A percentile compares a stretch with the other conserved stretches of the same genome.
Evolutionary conservation across 495 filamentous ascomycete genomes (phyloP).

Genomic region (Choiromyces venosus): DNA sequence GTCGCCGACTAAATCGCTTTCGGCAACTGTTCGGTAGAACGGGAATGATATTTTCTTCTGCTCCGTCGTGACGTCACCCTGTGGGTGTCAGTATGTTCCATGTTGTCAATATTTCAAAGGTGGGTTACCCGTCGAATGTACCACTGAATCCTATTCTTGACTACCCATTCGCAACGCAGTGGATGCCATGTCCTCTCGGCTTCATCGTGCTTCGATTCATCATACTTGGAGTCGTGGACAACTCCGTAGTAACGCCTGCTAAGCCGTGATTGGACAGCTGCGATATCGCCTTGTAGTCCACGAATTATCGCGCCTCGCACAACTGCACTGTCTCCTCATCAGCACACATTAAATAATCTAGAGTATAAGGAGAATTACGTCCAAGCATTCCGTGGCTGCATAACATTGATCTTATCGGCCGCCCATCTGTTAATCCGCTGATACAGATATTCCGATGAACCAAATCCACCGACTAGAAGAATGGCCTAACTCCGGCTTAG

Average conservation of each 20-base stretch:
- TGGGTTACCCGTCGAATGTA: slow-evolving; percentile 42
- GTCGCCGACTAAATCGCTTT: slow-evolving; percentile 30
- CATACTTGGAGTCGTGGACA: slow-evolving; percentile 40
- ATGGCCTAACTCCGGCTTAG: slow-evolving; percentile 31
- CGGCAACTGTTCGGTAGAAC: slow-evolving; percentile 43
- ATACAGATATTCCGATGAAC: slow-evolving; percentile 45
- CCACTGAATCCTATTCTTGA: slow-evolving; percentile 44
- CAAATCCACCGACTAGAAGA: slow-evolving; percentile 49
- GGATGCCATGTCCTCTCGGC: slow-evolving; percentile 38
- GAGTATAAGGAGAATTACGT: slow-evolving; percentile 20
- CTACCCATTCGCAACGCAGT: slow-evolving; percentile 39
- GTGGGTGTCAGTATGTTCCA: not conserved
- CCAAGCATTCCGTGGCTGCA: slow-evolving; percentile 48
- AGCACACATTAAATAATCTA: slow-evolving; percentile 3
- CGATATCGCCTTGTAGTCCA: slow-evolving; percentile 42
- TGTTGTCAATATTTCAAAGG: too few relatives aligned
- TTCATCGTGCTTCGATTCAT: slow-evolving; percentile 31
- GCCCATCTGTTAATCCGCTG: slow-evolving; percentile 37
- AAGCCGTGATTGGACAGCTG: slow-evolving; percentile 40
- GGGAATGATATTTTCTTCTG: slow-evolving; percentile 44
- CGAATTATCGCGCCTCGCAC: slow-evolving; percentile 33
- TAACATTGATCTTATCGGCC: slow-evolving; percentile 42
- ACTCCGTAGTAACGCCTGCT: slow-evolving; percentile 48
- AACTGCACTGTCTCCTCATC: slow-evolving; percentile 39
- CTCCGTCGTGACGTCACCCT: slow-evolving; percentile 45